Base-by-base conservation (phyloP, 441 rosid genomes). In the Brassica hybrid region DNA sequence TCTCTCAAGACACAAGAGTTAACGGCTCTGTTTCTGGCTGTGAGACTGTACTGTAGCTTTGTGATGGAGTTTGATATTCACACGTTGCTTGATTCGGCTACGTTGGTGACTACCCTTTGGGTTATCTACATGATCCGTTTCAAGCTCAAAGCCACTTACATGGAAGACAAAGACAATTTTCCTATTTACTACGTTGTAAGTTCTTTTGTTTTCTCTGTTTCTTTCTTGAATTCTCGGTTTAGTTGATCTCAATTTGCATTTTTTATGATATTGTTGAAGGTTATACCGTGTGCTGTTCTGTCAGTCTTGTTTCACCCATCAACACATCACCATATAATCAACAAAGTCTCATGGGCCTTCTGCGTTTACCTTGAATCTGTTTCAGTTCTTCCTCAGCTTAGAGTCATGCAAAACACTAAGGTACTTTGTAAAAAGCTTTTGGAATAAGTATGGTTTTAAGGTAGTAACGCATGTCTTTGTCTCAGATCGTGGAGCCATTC, bases 391-490 rank as follows among this genome's bases (percentile, higher is more conserved):
- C 92, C 94, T 68, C 94, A 88, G 69, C 82, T 90, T 62, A 83
- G 88, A 43, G 88, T 85, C 79, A 90, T 90, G 92, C 92, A 90
- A 78, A 90, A 88, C 86, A 85, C 90, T 4, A 85, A 90, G 90
- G 94, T 90, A 65, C 17, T 17, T 58, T 71, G 0, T 1, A 11
- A 17, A 74, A 63, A n/a, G 5, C 66, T 38, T 38, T 59, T 6
- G 11, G 48, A 43, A 59, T 6, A 2, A 4, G 48, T 56, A 38
- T 25, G n/a, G n/a, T n/a, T n/a, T n/a, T 1, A 60, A 74, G 45
- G 59, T 61, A 48, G 27, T 65, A 60, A 67, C 67, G 3, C 60
- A n/a, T n/a, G n/a, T n/a, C n/a, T 41, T 12, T 66, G 65, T 65
- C 72, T 73, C 79, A 87, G 91, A 89, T 86, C 48, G 88, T 89